Base-by-base conservation (phyloP, 345 rosid species). In the Eucalyptus rudis region DNA sequence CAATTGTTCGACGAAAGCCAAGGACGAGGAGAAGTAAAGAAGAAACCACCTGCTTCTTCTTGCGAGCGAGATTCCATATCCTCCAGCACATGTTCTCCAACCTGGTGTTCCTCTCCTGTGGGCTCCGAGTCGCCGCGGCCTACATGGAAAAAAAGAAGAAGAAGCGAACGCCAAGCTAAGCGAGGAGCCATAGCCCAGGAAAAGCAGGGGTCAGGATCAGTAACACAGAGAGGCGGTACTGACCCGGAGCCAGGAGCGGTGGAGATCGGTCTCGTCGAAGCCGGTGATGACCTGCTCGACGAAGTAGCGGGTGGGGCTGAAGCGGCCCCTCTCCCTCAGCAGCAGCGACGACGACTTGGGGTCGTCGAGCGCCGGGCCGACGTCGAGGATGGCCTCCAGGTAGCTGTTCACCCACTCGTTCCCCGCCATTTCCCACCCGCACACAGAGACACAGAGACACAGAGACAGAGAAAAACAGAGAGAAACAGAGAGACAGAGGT, bases 21-120 rank as follows among this genome's bases (percentile, higher is more conserved):
- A 44, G 36, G 33, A 58, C 19, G 16, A 44, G 17, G 22, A 24
- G 17, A 22, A 14, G 20, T 4, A 84, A 83, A 40, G 3, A 56
- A 59, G 89, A 88, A 96, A 99, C 88, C 95, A 98, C 99, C 99
- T 97, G 99, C 92, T 98, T 98, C 94, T 98, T 98, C 91, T 97
- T 97, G 87, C 99, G 98, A 90, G 99, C 99, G 87, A 97, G 91
- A 94, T 98, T 96, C 99, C 98, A 98, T 87, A 97, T 98, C 96
- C 99, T 93, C 99, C 99, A 98, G 51, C 99, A 97, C 99, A 97
- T 98, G 86, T 98, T 98, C 97, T 98, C 99, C 97, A 97, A 89
- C 84, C 99, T 93, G 1, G 99, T 98, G 66, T 98, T 97, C 93
- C 99, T 98, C 96, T 98, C 99, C 90, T 95, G 98, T 1, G 99